Conservation (phyloP, 495 filamentous ascomycete genomes). For the Aspergillus incahuasiensis region DNA sequence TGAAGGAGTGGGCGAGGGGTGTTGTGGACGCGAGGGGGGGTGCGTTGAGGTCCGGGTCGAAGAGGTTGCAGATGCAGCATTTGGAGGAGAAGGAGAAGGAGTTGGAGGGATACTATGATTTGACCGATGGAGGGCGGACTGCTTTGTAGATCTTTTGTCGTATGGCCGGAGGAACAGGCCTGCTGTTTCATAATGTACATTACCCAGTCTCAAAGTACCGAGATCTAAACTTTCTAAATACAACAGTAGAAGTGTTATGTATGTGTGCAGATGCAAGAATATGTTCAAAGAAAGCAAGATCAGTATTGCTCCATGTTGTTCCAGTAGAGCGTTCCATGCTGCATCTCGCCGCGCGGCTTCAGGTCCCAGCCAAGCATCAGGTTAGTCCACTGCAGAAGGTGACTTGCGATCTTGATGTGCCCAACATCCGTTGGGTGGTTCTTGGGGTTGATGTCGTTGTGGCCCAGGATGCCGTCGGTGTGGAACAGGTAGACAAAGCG, state of each 20-base stretch:
- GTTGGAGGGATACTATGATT: neutral
- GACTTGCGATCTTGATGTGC: slow-evolving; percentile 63
- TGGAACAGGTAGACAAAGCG: slow-evolving; percentile 64
- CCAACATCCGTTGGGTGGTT: slow-evolving; percentile 65
- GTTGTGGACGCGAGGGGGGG: slow-evolving; percentile 45
- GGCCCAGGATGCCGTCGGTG: slow-evolving; percentile 61
- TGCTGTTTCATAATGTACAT: neutral
- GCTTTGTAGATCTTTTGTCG: no score
- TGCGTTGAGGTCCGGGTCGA: neutral
- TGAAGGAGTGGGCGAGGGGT: slow-evolving; percentile 47
- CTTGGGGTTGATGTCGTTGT: slow-evolving; percentile 62
- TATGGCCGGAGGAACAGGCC: no score
- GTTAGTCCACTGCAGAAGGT: slow-evolving; percentile 54
- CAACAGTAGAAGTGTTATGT: neutral
- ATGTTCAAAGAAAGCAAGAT: neutral
- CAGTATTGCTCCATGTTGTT: slow-evolving; percentile 50
- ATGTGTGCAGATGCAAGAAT: neutral
- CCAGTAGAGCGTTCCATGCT: slow-evolving; percentile 59
- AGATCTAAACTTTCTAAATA: neutral
- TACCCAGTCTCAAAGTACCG: neutral
- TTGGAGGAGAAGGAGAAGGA: neutral
- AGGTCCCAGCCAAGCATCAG: slow-evolving; percentile 57
- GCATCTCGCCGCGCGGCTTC: slow-evolving; percentile 58
- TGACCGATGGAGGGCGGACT: neutral
- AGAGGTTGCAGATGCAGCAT: neutral